Conservation (phyloP, 2,329 filamentous ascomycete species). For the Microcyclospora tardicrescens region DNA sequence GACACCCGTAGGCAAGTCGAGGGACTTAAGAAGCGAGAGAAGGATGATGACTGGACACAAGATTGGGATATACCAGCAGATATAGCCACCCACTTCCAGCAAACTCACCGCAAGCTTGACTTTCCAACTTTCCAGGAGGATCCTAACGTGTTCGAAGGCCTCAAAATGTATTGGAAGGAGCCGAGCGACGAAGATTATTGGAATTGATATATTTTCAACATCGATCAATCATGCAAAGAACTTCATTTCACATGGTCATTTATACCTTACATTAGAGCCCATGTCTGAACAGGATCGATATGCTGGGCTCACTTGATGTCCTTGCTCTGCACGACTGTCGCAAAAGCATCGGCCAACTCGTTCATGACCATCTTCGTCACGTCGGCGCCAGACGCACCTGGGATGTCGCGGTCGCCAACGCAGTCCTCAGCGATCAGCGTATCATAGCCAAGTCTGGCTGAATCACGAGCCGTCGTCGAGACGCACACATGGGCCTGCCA, state of each 20-base stretch:
- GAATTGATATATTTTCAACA: no score
- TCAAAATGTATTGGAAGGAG: slow-evolving; percentile 15
- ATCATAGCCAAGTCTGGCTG: slow-evolving; percentile 48
- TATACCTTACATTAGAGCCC: no score
- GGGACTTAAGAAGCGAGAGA: no score
- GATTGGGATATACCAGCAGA: no score
- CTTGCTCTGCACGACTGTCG: slow-evolving; percentile 41
- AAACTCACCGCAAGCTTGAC: background rate
- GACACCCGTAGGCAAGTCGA: no score
- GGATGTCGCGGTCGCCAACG: slow-evolving; percentile 54
- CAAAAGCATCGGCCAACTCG: slow-evolving; percentile 52
- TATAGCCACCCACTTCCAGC: no score
- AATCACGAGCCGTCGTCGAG: slow-evolving; percentile 49
- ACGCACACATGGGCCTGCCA: slow-evolving; percentile 50
- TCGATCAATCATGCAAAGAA: no score
- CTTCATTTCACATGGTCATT: no score
- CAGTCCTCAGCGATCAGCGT: slow-evolving; percentile 49
- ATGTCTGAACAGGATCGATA: no score
- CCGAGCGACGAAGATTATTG: slow-evolving; percentile 9
- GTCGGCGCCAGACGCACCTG: slow-evolving; percentile 44
- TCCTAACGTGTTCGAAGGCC: slow-evolving; percentile 17
- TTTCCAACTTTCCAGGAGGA: slow-evolving; percentile 18
- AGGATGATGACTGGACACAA: no score
- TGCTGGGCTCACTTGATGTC: slow-evolving; percentile 29
- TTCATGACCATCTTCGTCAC: slow-evolving; percentile 41